Base-by-base conservation (phyloP, 2,329 filamentous ascomycete species). In the Aspergillus costaricaensis region DNA sequence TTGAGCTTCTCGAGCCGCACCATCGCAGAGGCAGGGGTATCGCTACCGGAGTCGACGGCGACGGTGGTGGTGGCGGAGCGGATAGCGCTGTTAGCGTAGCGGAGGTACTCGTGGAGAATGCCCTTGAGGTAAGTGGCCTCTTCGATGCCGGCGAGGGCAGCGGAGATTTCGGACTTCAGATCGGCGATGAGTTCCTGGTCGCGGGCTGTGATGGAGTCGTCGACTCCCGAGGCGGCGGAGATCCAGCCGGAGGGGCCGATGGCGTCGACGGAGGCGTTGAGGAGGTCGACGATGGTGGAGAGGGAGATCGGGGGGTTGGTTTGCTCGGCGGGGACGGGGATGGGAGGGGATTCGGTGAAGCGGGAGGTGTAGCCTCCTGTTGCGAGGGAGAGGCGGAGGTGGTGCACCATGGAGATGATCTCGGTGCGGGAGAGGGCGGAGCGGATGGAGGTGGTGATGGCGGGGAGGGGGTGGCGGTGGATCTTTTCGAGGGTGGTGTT, bases 191-290 rank as follows among this genome's bases (percentile, higher is more conserved):
- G 71, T 44, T 80, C 78, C 38, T 75, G 72, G 58, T 80, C 77
- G 59, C 77, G 74, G 39, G 69, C 71, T 30, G 72, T 63, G 27
- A 30, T 30, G 21, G 69, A 65, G 17, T 73, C 74, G 43, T 72
- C 68, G 32, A 74, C 66, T 17, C 67, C 68, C 5, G 73, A 68
- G n/a, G 75, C 76, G 15, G 76, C 77, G 9, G 77, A 74, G 53
- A 81, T 76, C 79, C 79, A 81, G 48, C 80, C 80, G 3, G 78
- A 77, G 2, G 80, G 79, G 5, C 80, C 80, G 30, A 82, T 73
- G 48, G 78, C 77, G 65, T 82, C 80, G 43, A 82, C 73, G 36
- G 78, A 76, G 59, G 75, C 76, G 60, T 75, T 80, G 32, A 82
- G 69, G 21, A 80, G 65, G 60, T 76, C 73, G 43, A 76, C 68